Evolutionary conservation across 2,329 filamentous ascomycete genomes (phyloP), one percentile per base, ranked within the genome.

Genomic region (Myriosclerotinia curreyana): DNA sequence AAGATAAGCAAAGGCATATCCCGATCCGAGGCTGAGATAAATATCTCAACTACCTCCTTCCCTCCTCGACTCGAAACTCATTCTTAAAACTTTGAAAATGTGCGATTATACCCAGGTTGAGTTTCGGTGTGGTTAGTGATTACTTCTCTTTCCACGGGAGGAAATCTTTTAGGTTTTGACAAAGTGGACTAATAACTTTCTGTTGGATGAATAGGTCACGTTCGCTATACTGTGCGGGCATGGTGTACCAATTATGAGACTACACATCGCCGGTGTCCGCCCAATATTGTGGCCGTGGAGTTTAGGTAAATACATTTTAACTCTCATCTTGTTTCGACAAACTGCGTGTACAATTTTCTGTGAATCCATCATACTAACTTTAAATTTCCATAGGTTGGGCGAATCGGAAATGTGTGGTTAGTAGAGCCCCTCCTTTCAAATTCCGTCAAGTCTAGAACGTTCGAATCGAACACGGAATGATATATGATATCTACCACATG

Each of bases 101-200:
- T 86, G 83, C 73, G 82, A 85, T 72, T 85, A 85, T 69, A 84
- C 80, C 28, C 80, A 84, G 74, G 82, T 85, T 62, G 80, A 83
- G 66, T 85, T 82, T 71, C 77, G 78, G 49, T 86, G 83, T 74
- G 58, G 63, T 64, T 22, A 64, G 62, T 52, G 11, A 8, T 31
- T 15, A 48, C 25, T 60, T 44, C 20, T 12, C 14, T 20, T 62
- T 62, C 28, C 25, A 14, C 17, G 6, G 17, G 20, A 36, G 40
- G 38, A 55, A 22, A n/a, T 42, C 31, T 14, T 31, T 50, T 62
- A 44, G 15, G 28, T 56, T 25, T 48, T 25, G 48, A 36, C 34
- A 34, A 40, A 44, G 7, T 52, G 53, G 20, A 61, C 59, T 61
- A 42, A 61, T 36, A 17, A 36, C 12, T 50, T 58, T 46, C 28